Conservation (phyloP, 768 basidiomycete genomes). For the Rhodotorula sphaerocarpa region DNA sequence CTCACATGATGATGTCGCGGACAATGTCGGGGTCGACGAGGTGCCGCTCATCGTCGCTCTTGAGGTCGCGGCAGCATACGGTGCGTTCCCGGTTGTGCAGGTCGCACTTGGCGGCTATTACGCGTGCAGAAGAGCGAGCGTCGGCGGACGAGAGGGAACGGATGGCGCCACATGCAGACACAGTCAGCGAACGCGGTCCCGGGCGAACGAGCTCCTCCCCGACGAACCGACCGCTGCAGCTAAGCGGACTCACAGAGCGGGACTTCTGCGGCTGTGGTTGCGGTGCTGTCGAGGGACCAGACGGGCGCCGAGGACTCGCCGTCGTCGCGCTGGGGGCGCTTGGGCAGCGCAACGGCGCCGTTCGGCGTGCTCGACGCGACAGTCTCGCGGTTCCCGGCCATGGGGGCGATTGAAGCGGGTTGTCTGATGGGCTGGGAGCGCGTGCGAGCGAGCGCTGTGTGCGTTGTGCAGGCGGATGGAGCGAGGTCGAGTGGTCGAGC, state of each 20-base stretch:
- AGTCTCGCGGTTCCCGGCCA: not conserved
- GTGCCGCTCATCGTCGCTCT: conserved; percentile 65
- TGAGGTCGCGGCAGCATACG: conserved; percentile 81
- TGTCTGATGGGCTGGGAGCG: too few species aligned
- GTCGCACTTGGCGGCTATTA: conserved; percentile 33
- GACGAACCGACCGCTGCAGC: not conserved
- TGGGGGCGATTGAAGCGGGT: not conserved
- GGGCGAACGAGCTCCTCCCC: too few species aligned
- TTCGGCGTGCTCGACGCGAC: conserved; percentile 20
- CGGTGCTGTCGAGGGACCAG: conserved; percentile 22
- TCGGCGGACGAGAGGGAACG: not conserved
- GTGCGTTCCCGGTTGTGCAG: conserved; percentile 33
- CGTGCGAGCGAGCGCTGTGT: not conserved
- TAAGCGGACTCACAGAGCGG: conserved; percentile 25
- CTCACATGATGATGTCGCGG: conserved; percentile 63
- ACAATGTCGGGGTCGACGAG: conserved; percentile 79
- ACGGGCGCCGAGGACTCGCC: conserved; percentile 19
- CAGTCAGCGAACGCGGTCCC: not conserved
- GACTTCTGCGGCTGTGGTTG: conserved; percentile 8
- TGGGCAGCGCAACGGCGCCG: conserved; percentile 24
- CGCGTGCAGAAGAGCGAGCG: too few species aligned
- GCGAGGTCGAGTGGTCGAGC: too few species aligned
- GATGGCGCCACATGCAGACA: not conserved
- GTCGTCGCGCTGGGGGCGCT: not conserved
- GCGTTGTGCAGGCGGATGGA: too few species aligned